These are phyloP conservation scores for Myxozyma geophila DNA, from an alignment of 805 yeast species.

Conservation along the genomic window DNA sequence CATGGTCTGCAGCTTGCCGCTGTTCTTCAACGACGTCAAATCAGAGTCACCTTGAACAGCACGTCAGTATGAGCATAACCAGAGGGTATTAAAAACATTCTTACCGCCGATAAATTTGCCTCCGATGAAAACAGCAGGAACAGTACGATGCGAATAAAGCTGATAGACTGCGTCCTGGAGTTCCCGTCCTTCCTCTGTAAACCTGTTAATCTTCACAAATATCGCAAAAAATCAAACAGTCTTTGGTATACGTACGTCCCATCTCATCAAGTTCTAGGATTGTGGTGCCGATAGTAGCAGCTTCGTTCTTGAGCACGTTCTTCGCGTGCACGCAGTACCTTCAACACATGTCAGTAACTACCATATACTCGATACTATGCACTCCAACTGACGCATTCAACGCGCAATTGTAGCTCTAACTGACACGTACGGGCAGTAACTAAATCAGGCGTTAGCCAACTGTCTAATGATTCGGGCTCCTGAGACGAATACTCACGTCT, in stretches of 20 bases:
- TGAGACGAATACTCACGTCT: constrained; percentile 66
- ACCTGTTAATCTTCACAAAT: background rate
- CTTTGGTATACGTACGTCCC: constrained; percentile 17
- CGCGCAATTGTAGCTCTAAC: background rate
- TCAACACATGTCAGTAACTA: background rate
- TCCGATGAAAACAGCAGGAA: constrained; percentile 86
- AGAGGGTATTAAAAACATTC: background rate
- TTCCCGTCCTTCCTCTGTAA: constrained; percentile 59
- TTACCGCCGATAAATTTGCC: constrained; percentile 95
- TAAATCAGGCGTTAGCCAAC: constrained; percentile 26
- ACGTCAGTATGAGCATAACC: background rate
- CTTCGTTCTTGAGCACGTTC: constrained; percentile 46
- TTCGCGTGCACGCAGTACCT: constrained; percentile 52
- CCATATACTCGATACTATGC: background rate
- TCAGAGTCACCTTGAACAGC: constrained; percentile 61
- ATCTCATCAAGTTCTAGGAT: constrained; percentile 42
- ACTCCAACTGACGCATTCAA: background rate
- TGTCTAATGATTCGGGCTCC: constrained; percentile 43
- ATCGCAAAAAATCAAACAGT: constrained; percentile 30
- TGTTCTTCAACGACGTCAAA: constrained; percentile 68
- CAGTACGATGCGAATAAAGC: constrained; percentile 88
- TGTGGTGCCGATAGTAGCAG: constrained; percentile 50
- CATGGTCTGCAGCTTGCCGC: constrained; percentile 59
- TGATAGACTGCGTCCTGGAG: constrained; percentile 77
- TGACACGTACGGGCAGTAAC: constrained; percentile 32